Evolutionary conservation across 2,329 filamentous ascomycete genomes (phyloP).

Genomic region (Tolypocladium amazonense): DNA sequence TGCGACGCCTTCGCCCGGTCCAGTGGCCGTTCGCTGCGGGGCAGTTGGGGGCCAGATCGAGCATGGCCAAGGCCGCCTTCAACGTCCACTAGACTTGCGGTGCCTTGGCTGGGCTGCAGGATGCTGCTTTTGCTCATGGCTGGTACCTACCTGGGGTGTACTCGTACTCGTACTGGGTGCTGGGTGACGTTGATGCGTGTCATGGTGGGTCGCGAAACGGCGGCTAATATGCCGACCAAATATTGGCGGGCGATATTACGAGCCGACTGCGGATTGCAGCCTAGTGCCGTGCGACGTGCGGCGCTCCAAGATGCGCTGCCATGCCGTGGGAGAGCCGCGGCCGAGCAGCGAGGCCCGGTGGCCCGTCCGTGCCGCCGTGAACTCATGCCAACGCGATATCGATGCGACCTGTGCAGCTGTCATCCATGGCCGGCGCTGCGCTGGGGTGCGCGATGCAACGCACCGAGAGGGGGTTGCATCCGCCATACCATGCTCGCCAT

Average conservation of each 20-base stretch:
- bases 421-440: neutral
- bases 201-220: neutral
- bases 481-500: neutral
- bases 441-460: neutral
- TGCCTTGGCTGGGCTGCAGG: neutral
- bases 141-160: too few relatives aligned
- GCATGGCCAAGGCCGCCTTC: neutral
- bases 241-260: neutral
- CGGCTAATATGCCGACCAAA: neutral
- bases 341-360: neutral
- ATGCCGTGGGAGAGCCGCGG: neutral
- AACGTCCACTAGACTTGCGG: neutral
- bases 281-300: neutral
- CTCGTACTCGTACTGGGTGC: neutral
- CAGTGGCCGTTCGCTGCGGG: neutral
- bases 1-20: neutral
- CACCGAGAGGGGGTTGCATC: neutral
- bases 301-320: too few relatives aligned
- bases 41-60: neutral
- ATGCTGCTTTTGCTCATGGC: neutral
- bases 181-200: neutral
- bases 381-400: neutral
- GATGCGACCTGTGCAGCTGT: neutral
- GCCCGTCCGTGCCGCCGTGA: neutral
- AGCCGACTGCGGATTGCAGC: neutral